Conservation (phyloP, 352 stramenopile species). For the Aphanomyces invadans region DNA sequence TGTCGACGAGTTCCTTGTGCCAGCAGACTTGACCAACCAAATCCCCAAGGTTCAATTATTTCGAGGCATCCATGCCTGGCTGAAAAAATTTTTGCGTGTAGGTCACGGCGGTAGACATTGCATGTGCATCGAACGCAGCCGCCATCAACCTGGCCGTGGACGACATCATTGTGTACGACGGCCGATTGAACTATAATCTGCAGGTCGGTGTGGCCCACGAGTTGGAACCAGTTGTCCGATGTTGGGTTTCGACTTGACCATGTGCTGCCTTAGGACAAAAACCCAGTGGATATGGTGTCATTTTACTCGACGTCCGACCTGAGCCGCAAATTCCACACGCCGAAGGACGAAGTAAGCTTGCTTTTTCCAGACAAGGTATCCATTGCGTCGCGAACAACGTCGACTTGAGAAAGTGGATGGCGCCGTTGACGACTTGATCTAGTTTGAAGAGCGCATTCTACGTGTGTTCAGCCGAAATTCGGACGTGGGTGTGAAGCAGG, state of each 20-base stretch:
- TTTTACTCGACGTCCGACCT: slow-evolving; percentile 64
- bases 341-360: slow-evolving; percentile 70
- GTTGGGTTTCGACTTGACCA: background rate
- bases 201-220: slow-evolving; percentile 21
- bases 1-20: slow-evolving; percentile 73
- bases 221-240: too few relatives aligned
- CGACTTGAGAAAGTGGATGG: background rate
- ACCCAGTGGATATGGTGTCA: slow-evolving; percentile 73
- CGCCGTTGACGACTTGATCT: background rate
- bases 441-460: slow-evolving; percentile 80
- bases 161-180: slow-evolving; percentile 78
- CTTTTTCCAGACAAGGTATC: slow-evolving; percentile 77
- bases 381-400: background rate
- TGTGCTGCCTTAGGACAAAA: slow-evolving; percentile 38
- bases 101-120: slow-evolving; percentile 52
- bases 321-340: slow-evolving; percentile 60
- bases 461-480: slow-evolving; percentile 65
- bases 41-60: slow-evolving; percentile 34
- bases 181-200: slow-evolving; percentile 78
- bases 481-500: slow-evolving; percentile 40
- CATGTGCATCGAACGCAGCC: slow-evolving; percentile 38
- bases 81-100: too few relatives aligned
- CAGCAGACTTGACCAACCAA: slow-evolving; percentile 38
- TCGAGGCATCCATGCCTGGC: too few relatives aligned
- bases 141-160: slow-evolving; percentile 42